Evolutionary conservation across 805 yeast genomes (phyloP).

Genomic region (Wickerhamiella australiensis): DNA sequence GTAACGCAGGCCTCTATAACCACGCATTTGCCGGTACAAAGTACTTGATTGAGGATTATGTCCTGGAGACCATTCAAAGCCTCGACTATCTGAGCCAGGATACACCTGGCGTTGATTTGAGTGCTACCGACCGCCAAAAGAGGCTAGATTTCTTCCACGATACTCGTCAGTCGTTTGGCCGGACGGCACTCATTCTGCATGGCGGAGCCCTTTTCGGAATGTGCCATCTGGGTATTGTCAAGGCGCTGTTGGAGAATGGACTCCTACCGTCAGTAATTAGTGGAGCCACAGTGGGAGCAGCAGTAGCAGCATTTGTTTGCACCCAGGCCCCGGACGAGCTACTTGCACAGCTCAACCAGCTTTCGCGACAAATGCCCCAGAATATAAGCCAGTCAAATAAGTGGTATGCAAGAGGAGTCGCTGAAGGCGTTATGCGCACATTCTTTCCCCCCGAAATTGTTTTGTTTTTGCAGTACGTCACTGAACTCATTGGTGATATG

Average conservation of each 20-base stretch:
- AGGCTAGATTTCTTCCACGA: constrained; percentile 66
- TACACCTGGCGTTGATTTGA: constrained; percentile 17
- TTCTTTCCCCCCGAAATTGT: constrained; percentile 82
- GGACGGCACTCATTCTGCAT: constrained; percentile 80
- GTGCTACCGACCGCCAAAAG: constrained; percentile 25
- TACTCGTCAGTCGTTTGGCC: constrained; percentile 75
- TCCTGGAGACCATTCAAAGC: constrained; percentile 60
- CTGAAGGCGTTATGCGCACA: constrained; percentile 61
- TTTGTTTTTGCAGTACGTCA: constrained; percentile 65
- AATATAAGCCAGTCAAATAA: constrained; percentile 17
- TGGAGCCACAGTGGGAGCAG: constrained; percentile 90
- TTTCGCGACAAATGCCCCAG: constrained; percentile 22
- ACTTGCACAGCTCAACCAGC: constrained; percentile 29
- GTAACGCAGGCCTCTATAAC: constrained; percentile 65
- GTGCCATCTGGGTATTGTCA: constrained; percentile 86
- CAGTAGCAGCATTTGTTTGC: constrained; percentile 78
- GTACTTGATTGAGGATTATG: constrained; percentile 73
- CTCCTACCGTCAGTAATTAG: constrained; percentile 75
- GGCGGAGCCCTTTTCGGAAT: constrained; percentile 93
- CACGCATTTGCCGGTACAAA: constrained; percentile 84
- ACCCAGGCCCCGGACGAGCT: constrained; percentile 58
- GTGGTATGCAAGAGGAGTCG: constrained; percentile 34
- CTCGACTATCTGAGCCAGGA: constrained; percentile 46
- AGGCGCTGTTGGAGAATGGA: constrained; percentile 62
- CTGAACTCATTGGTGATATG: constrained; percentile 60